phyloP scores from a whole-genome alignment of 345 rosid genomes.

The Melaleuca alternifolia region DNA sequence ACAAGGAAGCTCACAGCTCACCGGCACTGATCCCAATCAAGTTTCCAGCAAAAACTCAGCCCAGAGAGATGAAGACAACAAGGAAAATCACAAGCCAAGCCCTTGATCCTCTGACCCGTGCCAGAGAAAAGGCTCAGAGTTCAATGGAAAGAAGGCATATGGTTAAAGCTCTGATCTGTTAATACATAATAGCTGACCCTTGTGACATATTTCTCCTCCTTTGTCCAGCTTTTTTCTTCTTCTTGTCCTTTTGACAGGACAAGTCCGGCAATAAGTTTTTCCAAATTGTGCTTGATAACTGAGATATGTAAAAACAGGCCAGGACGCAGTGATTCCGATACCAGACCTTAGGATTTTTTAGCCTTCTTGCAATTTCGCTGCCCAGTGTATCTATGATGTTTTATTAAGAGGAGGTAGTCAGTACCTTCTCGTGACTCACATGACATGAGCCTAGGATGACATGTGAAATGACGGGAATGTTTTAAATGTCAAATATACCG shows the following conservation, averaged over 20 bases:
- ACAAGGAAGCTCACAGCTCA: conserved; percentile 15
- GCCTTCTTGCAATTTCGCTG: neutral
- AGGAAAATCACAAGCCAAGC: conserved; percentile 23
- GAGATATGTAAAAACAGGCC: neutral
- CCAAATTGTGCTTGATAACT: neutral
- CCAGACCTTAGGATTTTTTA: neutral
- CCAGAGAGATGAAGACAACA: conserved; percentile 5
- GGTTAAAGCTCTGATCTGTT: neutral
- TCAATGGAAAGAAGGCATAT: neutral
- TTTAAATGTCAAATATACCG: neutral
- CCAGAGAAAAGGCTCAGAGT: neutral
- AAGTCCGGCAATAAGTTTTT: neutral
- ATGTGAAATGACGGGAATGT: neutral
- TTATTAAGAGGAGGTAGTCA: neutral
- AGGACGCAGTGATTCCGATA: neutral
- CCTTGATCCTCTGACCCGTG: conserved; percentile 20
- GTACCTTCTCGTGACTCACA: neutral
- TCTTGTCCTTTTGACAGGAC: neutral
- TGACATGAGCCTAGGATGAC: neutral
- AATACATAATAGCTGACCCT: neutral
- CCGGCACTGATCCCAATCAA: conserved; percentile 23
- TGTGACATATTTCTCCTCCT: neutral
- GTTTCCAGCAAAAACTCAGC: conserved; percentile 1
- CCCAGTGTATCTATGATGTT: neutral
- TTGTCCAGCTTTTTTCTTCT: neutral